Base-by-base conservation (phyloP, 1,284 basidiomycete genomes). In the Boletus albobrunnescens region DNA sequence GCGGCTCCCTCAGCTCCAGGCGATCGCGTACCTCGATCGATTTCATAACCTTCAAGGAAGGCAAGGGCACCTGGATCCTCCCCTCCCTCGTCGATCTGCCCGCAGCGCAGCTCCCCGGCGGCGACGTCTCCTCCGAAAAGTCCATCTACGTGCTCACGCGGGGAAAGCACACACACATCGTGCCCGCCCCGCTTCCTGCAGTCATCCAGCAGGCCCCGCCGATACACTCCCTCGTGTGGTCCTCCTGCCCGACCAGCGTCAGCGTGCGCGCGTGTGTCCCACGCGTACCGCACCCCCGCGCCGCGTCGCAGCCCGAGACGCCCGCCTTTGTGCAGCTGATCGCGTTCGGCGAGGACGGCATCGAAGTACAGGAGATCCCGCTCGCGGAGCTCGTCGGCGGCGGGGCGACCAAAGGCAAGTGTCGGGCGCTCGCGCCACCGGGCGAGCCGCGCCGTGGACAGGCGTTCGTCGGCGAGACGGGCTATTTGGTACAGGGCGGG, bases 291-390 rank as follows among this genome's bases (percentile, higher is more conserved):
- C 20, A 12, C 33, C 7, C 33, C 19, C 20, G 45, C 26, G 8
- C 24, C 16, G 37, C 39, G 10, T 12, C 45, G 6, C 33, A 10
- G 27, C 24, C 28, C 28, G 27, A 41, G 8, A 41, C 52, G 7
- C n/a, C 45, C 2, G 72, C 77, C 12, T 74, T 78, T 53, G 61
- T 89, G 32, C 87, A 90, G 61, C 63, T 88, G 28, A 70, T 86
- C 36, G 81, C 77, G 11, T 76, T 89, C 44, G 72, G 79, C 28
- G 81, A 84, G 50, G 73, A 78, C 45, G 86, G 87, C 8, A 54
- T 90, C 9, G 87, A 90, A 60, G 76, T 81, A 1, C 81, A 84
- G 52, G 87, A 90, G 61, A 58, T 83, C 16, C 63, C 76, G 1
- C 61, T 78, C 11, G 56, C 68, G 2, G 59, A 62, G 30, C 61